Evolutionary conservation across 1,284 basidiomycete species (phyloP), one percentile per base, ranked within the genome.

Genomic region (Tetrapyrgos nigripes): DNA sequence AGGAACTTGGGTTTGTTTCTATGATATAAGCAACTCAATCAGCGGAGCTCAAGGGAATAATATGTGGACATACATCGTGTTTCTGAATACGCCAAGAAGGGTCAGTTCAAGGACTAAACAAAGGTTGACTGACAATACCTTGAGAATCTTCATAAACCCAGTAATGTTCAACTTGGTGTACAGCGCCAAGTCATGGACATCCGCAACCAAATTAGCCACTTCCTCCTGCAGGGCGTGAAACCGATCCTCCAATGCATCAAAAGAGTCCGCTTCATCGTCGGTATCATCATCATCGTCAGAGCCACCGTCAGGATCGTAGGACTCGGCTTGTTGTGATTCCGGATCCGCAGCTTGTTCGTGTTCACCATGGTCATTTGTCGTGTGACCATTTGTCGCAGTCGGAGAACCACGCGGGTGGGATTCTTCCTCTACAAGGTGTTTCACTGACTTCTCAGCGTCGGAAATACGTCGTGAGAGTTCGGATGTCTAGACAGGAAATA

Each of bases 61-160:
- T 17, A 17, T 23, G 21, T 28, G 21, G 13, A 70, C 85, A 55
- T 66, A 91, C 89, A 71, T 93, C 92, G 72, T 94, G 92, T 88
- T 94, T 94, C 88, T 90, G 68, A 62, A 58, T 28, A n/a, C 47
- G 31, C 37, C 51, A 26, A 50, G 46, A 62, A 57, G 9, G 40
- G 35, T 19, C 43, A 44, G n/a, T 27, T 13, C 31, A 57, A 58
- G 47, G 49, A 31, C 28, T 47, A 50, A 17, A 53, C 28, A 31
- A 44, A 21, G 29, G 14, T 57, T 33, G 44, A 14, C 21, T 26
- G 21, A 40, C 61, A 66, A 14, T 52, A 88, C 90, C 85, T 99
- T 99, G 64, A 98, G 83, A 64, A 99, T 99, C 80, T 99, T 99
- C 84, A 98, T 93, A 76, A 99, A 99, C 9, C 97, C 97, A 1